Percentiles rank a stretch among this genome's conserved stretches.
Conservation (phyloP, 1,139 yeast species). For the Pichia sp. region DNA sequence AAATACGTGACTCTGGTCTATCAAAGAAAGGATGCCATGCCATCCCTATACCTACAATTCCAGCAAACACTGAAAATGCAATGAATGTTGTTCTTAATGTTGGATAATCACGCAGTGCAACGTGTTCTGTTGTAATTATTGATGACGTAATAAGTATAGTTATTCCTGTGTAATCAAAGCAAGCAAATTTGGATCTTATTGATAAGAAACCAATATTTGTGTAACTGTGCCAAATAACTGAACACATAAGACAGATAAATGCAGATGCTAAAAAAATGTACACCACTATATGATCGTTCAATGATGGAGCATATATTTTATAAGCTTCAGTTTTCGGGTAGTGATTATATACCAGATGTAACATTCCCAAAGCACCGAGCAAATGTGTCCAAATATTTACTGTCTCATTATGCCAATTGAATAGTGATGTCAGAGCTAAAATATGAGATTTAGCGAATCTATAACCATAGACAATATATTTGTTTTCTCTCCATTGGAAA, state of each 20-base stretch:
- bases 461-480: constrained; percentile 77
- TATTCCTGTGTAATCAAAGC: constrained; percentile 93
- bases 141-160: constrained; percentile 88
- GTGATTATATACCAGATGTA: constrained; percentile 50
- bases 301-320: constrained; percentile 32
- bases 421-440: constrained; percentile 51
- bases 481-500: constrained; percentile 87
- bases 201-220: constrained; percentile 64
- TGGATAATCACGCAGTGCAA: constrained; percentile 62
- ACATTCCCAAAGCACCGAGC: constrained; percentile 53
- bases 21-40: constrained; percentile 93
- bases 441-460: constrained; percentile 65
- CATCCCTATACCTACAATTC: constrained; percentile 63
- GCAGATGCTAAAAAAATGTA: constrained; percentile 66
- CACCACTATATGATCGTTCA: constrained; percentile 46
- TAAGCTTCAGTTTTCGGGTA: constrained; percentile 52
- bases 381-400: constrained; percentile 93
- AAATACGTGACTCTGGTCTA: constrained; percentile 70
- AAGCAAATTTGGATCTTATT: constrained; percentile 70
- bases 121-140: constrained; percentile 76
- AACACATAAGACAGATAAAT: constrained; percentile 65
- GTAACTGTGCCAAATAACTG: constrained; percentile 89
- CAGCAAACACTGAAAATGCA: constrained; percentile 55
- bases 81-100: constrained; percentile 42
- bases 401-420: constrained; percentile 76